Evolutionary conservation across 306 rosid species (phyloP).

Genomic region (Oxytropis ochrocephala): DNA sequence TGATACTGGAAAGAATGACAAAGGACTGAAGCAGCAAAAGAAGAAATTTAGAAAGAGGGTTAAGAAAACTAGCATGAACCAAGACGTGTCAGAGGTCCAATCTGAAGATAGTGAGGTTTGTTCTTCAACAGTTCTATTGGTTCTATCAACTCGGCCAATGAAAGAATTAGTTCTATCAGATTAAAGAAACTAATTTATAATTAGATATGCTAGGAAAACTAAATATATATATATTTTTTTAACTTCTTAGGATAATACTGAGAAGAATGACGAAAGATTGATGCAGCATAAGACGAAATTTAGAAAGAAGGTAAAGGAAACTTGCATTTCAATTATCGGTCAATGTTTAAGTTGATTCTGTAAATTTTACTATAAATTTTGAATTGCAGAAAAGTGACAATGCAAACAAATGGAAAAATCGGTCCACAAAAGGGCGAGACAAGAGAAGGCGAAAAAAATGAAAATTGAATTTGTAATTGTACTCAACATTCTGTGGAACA

Average conservation of each 20-base stretch:
- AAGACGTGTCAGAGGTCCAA: slow-evolving; percentile 41
- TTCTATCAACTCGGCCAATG: neutral
- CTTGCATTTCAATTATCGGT: neutral
- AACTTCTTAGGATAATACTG: slow-evolving; percentile 32
- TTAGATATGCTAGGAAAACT: neutral
- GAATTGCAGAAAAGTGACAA: slow-evolving; percentile 44
- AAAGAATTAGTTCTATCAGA: neutral
- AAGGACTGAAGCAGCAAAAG: slow-evolving; percentile 28
- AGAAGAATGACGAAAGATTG: slow-evolving; percentile 27
- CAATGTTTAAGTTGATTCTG: neutral
- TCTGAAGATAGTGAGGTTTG: slow-evolving; percentile 46
- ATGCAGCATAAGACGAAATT: slow-evolving; percentile 32
- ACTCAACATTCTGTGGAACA: neutral
- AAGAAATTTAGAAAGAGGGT: slow-evolving; percentile 47
- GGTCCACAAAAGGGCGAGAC: slow-evolving; percentile 21
- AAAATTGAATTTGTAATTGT: slow-evolving; percentile 6
- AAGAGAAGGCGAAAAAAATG: slow-evolving; percentile 45
- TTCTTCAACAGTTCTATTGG: slow-evolving; percentile 21
- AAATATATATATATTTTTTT: neutral
- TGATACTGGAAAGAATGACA: slow-evolving; percentile 25
- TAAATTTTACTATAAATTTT: slow-evolving; percentile 1
- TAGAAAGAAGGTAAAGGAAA: slow-evolving; percentile 43
- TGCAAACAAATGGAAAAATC: slow-evolving; percentile 15
- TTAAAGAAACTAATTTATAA: neutral
- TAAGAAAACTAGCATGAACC: slow-evolving; percentile 23